These are phyloP conservation scores for Puya raimondii DNA, from an alignment of 176 grass and related monocot genomes.

Conservation along the genomic window DNA sequence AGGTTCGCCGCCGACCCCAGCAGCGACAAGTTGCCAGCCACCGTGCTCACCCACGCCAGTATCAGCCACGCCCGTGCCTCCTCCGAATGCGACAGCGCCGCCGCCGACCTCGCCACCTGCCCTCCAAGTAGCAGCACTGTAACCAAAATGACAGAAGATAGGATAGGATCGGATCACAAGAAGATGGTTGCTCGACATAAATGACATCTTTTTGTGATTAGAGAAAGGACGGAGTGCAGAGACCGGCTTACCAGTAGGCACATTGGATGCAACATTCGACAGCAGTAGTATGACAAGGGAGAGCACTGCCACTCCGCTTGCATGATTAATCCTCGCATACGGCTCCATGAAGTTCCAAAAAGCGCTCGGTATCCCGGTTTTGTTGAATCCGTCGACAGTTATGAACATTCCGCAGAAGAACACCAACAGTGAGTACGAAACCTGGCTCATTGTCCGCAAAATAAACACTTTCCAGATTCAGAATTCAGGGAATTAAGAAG, in stretches of 20 bases:
- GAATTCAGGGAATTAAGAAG: too few species aligned
- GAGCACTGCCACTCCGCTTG: slow-evolving; percentile 34
- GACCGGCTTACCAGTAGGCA: slow-evolving; percentile 49
- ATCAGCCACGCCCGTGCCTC: slow-evolving; percentile 73
- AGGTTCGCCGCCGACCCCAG: slow-evolving; percentile 82
- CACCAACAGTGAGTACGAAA: slow-evolving; percentile 71
- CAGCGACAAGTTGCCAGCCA: slow-evolving; percentile 87
- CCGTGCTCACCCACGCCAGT: slow-evolving; percentile 94
- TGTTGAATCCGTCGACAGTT: slow-evolving; percentile 88
- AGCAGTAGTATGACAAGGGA: slow-evolving; percentile 59
- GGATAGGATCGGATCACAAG: too few species aligned
- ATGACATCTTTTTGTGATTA: too few species aligned
- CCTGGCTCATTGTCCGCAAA: slow-evolving; percentile 20
- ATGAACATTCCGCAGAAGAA: slow-evolving; percentile 99
- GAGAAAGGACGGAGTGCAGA: too few species aligned
- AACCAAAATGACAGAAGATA: too few species aligned
- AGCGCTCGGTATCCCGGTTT: slow-evolving; percentile 69
- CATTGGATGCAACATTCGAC: slow-evolving; percentile 87
- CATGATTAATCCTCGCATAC: slow-evolving; percentile 50
- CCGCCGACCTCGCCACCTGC: slow-evolving; percentile 60
- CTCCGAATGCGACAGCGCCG: slow-evolving; percentile 29
- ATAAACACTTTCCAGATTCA: not conserved
- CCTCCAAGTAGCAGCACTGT: slow-evolving; percentile 65
- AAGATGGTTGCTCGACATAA: too few species aligned
- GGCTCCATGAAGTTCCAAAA: slow-evolving; percentile 86